These are phyloP conservation scores for Papiliotrema terrestris DNA, from an alignment of 1,284 basidiomycete species.

Conservation along the genomic window DNA sequence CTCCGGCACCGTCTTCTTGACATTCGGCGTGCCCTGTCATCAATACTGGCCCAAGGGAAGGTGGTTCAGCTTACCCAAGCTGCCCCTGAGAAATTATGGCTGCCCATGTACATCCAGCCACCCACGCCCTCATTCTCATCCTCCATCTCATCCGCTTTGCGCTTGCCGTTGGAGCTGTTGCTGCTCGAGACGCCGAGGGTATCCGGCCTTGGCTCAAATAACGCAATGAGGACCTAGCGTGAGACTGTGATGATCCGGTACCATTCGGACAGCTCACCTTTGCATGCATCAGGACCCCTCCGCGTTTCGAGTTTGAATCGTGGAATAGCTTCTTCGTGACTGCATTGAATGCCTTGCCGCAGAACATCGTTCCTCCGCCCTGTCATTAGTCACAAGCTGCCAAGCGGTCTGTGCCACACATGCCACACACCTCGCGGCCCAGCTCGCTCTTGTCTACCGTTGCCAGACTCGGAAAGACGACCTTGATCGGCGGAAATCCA, in stretches of 20 bases:
- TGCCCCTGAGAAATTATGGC: conserved; percentile 43
- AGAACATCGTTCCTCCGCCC: conserved; percentile 49
- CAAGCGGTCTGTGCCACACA: background rate
- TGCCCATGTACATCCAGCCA: conserved; percentile 46
- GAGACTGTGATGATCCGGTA: too few relatives aligned
- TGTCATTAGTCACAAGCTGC: conserved; percentile 9
- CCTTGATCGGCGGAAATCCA: conserved; percentile 38
- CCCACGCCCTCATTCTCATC: conserved; percentile 20
- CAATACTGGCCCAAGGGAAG: background rate
- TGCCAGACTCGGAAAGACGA: conserved; percentile 41
- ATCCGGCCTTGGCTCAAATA: conserved; percentile 33
- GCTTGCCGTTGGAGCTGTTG: conserved; percentile 17
- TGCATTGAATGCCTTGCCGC: conserved; percentile 30
- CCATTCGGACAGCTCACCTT: conserved; percentile 44
- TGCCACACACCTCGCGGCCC: conserved; percentile 26
- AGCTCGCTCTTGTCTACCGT: conserved; percentile 36
- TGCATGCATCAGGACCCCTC: conserved; percentile 48
- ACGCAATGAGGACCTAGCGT: conserved; percentile 36
- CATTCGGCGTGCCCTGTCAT: conserved; percentile 36
- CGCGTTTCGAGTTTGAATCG: conserved; percentile 46
- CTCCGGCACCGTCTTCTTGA: conserved; percentile 32
- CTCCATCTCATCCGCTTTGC: conserved; percentile 29
- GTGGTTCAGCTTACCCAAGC: conserved; percentile 39
- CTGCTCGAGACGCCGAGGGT: conserved; percentile 11
- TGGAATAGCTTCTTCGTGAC: conserved; percentile 34